phyloP scores from a whole-genome alignment of 179 eudicot species.

The Beta macrorhiza region DNA sequence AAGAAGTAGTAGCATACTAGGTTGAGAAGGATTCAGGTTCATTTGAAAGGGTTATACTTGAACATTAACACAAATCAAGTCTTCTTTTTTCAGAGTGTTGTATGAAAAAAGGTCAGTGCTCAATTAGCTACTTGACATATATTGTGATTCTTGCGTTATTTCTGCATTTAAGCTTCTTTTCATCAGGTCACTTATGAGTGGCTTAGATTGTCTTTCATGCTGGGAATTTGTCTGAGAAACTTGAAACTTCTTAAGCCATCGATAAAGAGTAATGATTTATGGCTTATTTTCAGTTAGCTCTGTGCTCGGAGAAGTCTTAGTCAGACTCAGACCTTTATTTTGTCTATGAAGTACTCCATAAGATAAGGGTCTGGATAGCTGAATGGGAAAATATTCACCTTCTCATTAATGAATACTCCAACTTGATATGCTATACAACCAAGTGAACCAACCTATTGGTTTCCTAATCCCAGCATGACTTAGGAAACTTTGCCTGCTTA shows the following conservation, averaged over 20 bases:
- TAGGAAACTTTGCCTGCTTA: too few relatives aligned
- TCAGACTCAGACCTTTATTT: too few relatives aligned
- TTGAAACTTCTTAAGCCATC: neutral
- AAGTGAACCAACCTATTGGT: too few relatives aligned
- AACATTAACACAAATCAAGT: neutral
- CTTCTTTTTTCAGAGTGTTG: neutral
- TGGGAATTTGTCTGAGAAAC: neutral
- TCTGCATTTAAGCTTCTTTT: neutral
- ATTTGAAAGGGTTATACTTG: neutral
- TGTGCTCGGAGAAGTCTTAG: too few relatives aligned
- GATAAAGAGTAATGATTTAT: neutral
- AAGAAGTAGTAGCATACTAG: neutral
- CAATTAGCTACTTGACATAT: neutral
- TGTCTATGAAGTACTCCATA: too few relatives aligned
- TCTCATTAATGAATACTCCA: too few relatives aligned
- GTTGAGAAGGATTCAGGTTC: neutral
- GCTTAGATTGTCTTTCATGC: neutral
- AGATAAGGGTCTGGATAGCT: too few relatives aligned
- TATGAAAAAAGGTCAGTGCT: neutral
- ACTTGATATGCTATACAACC: too few relatives aligned
- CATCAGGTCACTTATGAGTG: neutral
- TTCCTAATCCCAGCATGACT: too few relatives aligned
- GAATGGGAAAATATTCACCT: too few relatives aligned
- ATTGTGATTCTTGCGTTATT: neutral
- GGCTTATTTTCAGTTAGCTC: neutral